Percentiles rank a stretch among this genome's conserved stretches.
phyloP scores from a whole-genome alignment of 1,139 yeast genomes.

The Kodamaea ohmeri region DNA sequence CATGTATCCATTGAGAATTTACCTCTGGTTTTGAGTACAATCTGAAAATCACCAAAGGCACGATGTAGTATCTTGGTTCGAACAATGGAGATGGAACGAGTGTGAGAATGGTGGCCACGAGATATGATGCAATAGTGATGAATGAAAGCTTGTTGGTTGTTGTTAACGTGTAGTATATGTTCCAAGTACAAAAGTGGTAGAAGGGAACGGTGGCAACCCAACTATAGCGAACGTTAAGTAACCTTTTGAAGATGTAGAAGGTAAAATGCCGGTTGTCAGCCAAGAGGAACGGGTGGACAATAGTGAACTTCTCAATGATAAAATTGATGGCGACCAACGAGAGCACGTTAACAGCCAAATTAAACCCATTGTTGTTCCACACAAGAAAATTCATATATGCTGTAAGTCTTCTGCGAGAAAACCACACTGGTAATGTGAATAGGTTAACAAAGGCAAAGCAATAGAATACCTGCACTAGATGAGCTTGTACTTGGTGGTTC shows the following conservation, averaged over 20 bases:
- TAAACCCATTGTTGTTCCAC: slow-evolving; percentile 19
- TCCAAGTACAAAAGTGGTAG: slow-evolving; percentile 68
- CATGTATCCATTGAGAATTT: slow-evolving; percentile 28
- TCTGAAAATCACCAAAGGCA: slow-evolving; percentile 78
- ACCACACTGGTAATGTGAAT: slow-evolving; percentile 72
- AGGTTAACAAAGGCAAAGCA: slow-evolving; percentile 60
- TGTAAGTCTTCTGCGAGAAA: slow-evolving; percentile 37
- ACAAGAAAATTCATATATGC: slow-evolving; percentile 32
- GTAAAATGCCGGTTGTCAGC: slow-evolving; percentile 96
- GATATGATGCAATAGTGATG: slow-evolving; percentile 42
- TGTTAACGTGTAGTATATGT: slow-evolving; percentile 30
- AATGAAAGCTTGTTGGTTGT: slow-evolving; percentile 18
- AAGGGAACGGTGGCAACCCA: slow-evolving; percentile 54
- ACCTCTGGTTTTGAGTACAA: slow-evolving; percentile 44
- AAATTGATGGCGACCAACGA: slow-evolving; percentile 38
- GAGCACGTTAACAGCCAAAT: slow-evolving; percentile 16
- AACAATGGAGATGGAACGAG: slow-evolving; percentile 86
- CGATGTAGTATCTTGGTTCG: slow-evolving; percentile 88
- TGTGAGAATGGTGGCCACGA: slow-evolving; percentile 55
- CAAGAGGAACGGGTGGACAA: slow-evolving; percentile 83
- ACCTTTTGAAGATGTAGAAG: slow-evolving; percentile 72
- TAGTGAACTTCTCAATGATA: slow-evolving; percentile 58
- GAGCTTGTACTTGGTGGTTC: slow-evolving; percentile 71
- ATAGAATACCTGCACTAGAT: slow-evolving; percentile 79
- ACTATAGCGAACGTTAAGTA: slow-evolving; percentile 47